These are phyloP conservation scores for Dissophora globulifera DNA, from an alignment of 192 early-diverging fungal species.

Conservation along the genomic window DNA sequence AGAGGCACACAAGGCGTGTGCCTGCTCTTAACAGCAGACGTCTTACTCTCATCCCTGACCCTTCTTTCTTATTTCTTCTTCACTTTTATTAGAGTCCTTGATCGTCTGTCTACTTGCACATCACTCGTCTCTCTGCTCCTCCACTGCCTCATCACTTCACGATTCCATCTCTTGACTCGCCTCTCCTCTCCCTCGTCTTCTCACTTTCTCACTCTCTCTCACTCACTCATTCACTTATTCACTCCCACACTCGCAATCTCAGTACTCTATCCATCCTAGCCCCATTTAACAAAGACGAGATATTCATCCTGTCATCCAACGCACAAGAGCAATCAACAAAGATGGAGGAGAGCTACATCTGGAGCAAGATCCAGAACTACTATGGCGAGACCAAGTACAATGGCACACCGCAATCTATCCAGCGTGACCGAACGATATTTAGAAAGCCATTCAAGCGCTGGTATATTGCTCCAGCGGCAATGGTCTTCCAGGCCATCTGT, in stretches of 20 bases:
- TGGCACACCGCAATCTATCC: slow-evolving; percentile 35
- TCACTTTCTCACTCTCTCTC: not conserved
- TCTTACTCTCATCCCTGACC: not conserved
- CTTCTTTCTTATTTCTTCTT: not conserved
- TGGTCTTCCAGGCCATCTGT: slow-evolving; percentile 71
- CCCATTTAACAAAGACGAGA: too few species aligned
- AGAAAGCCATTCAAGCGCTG: slow-evolving; percentile 61
- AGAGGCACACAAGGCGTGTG: too few species aligned
- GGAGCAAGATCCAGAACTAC: slow-evolving; percentile 38
- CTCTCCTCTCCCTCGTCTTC: not conserved
- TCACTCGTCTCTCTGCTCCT: too few species aligned
- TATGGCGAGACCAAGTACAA: slow-evolving; percentile 53
- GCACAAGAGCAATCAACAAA: not conserved
- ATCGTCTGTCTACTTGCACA: too few species aligned
- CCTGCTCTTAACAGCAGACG: too few species aligned
- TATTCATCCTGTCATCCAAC: not conserved
- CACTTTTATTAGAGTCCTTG: too few species aligned
- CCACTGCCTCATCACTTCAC: not conserved
- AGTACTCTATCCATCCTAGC: slow-evolving; percentile 1
- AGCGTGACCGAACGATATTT: slow-evolving; percentile 41
- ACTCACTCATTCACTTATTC: not conserved
- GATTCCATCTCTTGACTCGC: too few species aligned
- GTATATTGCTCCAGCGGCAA: slow-evolving; percentile 68
- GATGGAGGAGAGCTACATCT: slow-evolving; percentile 48
- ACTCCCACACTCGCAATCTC: too few species aligned